Percentiles rank a stretch among this genome's conserved stretches.
Conservation (phyloP, 495 filamentous ascomycete genomes). For the Lepidopterella palustris region DNA sequence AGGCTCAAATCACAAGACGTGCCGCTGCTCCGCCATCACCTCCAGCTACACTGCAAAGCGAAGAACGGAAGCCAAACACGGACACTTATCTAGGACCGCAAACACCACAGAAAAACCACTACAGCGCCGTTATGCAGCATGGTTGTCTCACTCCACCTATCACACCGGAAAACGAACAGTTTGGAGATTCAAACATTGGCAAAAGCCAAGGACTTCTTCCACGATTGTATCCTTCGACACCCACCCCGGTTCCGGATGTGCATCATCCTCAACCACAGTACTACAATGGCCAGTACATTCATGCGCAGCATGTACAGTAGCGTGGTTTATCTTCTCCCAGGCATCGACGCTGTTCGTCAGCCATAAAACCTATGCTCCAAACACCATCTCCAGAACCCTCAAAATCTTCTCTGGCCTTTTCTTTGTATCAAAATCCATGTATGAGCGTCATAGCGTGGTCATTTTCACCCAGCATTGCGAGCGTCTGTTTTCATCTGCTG, state of each 20-base stretch:
- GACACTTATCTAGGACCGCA: slow-evolving; percentile 52
- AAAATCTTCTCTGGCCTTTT: slow-evolving; percentile 6
- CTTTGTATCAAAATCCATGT: slow-evolving; percentile 31
- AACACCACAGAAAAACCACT: slow-evolving; percentile 81
- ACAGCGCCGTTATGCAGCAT: slow-evolving; percentile 54
- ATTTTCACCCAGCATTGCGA: slow-evolving; percentile 29
- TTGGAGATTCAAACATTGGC: slow-evolving; percentile 22
- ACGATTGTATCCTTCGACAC: slow-evolving; percentile 23
- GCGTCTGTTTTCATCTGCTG: slow-evolving; percentile 25
- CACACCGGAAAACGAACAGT: slow-evolving; percentile 63
- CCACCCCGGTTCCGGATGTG: slow-evolving; percentile 33
- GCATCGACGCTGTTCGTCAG: neutral
- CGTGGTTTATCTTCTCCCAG: neutral
- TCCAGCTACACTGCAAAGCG: slow-evolving; percentile 50
- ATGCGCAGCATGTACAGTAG: slow-evolving; percentile 26
- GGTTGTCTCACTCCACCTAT: slow-evolving; percentile 93
- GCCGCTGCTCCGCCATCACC: slow-evolving; percentile 58
- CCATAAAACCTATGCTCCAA: slow-evolving; percentile 1
- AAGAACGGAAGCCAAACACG: slow-evolving; percentile 35
- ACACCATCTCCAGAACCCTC: neutral
- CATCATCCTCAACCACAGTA: slow-evolving; percentile 26
- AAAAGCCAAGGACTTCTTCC: slow-evolving; percentile 21
- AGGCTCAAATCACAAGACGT: slow-evolving; percentile 63
- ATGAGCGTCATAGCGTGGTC: slow-evolving; percentile 36
- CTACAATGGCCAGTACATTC: slow-evolving; percentile 26